Percentiles rank a stretch among this genome's conserved stretches.
phyloP scores from a whole-genome alignment of 768 basidiomycete genomes.

The Boletus rufocinnamomeus region DNA sequence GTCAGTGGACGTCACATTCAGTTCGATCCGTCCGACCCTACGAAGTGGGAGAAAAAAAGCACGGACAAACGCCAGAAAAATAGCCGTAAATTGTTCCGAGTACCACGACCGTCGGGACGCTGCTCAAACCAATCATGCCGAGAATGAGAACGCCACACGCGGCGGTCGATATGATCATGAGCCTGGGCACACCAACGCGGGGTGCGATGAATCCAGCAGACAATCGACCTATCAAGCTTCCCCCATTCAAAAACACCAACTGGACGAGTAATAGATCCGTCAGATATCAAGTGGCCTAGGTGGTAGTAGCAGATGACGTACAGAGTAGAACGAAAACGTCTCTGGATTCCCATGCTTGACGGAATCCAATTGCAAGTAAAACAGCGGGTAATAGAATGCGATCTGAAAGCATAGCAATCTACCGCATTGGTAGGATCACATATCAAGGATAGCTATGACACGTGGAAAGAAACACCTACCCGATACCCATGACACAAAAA shows the following conservation, averaged over 20 bases:
- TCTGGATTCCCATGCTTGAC: constrained; percentile 46
- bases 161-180: constrained; percentile 39
- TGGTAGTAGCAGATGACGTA: constrained; percentile 23
- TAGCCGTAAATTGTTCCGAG: constrained; percentile 49
- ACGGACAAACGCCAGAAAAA: constrained; percentile 46
- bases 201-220: constrained; percentile 47
- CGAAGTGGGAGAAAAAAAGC: not conserved
- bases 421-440: not conserved
- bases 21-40: not conserved
- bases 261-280: constrained; percentile 18
- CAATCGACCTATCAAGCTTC: constrained; percentile 51
- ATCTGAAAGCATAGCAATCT: constrained; percentile 32
- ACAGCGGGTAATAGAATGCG: constrained; percentile 52
- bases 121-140: constrained; percentile 43
- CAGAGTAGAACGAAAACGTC: constrained; percentile 58
- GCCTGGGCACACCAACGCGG: constrained; percentile 45
- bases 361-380: constrained; percentile 58
- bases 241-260: constrained; percentile 55
- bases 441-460: not conserved
- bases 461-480: constrained; percentile 20
- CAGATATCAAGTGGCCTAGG: not conserved
- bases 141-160: constrained; percentile 42
- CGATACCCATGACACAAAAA: constrained; percentile 21
- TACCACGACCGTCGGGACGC: constrained; percentile 37
- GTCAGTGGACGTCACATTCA: not conserved